Conservation (phyloP, 2,329 filamentous ascomycete genomes). For the Coniochaeta ligniaria region DNA sequence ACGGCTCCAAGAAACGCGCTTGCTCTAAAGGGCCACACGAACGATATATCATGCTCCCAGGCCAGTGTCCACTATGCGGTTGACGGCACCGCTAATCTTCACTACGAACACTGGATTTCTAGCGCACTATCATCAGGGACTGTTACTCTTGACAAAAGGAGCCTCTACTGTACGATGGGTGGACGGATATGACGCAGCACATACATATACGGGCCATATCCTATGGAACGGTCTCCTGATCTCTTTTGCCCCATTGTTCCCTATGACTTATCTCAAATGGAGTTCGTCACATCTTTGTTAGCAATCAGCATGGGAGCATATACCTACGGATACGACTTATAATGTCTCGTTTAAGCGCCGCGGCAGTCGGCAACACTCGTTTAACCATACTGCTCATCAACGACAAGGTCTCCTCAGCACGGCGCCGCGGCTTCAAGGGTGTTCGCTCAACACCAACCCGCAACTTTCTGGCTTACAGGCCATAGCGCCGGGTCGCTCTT, state of each 20-base stretch:
- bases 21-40: conserved; percentile 64
- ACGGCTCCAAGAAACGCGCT: conserved; percentile 52
- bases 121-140: neutral
- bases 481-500: neutral
- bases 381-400: neutral
- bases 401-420: neutral
- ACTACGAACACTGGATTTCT: neutral
- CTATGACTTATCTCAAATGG: too few relatives aligned
- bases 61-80: conserved; percentile 49
- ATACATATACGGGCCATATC: neutral
- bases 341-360: neutral
- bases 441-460: neutral
- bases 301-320: too few relatives aligned
- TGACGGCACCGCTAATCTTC: neutral
- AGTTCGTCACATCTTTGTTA: too few relatives aligned
- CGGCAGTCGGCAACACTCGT: neutral
- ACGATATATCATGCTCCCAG: conserved; percentile 63
- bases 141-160: neutral
- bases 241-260: too few relatives aligned
- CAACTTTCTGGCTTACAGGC: neutral
- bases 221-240: neutral
- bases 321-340: neutral
- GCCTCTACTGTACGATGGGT: neutral
- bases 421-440: neutral
- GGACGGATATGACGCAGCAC: neutral